A percentile compares a stretch with the other conserved stretches of the same genome.
These are phyloP conservation scores for Kandelia obovata DNA, from an alignment of 345 rosid species.

Conservation along the genomic window DNA sequence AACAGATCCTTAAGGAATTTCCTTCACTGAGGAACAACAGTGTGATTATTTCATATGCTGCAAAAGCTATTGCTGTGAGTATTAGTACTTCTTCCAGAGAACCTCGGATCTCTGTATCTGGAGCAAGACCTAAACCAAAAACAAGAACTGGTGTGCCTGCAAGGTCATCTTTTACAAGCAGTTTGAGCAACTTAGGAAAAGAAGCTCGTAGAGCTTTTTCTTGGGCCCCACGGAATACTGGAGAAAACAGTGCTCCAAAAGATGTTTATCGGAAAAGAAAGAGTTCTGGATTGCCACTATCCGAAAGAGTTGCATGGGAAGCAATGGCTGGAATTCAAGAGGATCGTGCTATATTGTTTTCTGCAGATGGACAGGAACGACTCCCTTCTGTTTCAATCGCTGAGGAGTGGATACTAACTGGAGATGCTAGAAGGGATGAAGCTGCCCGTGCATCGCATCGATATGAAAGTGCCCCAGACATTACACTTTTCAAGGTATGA, in stretches of 20 bases:
- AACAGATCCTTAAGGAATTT: slow-evolving; percentile 88
- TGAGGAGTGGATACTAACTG: slow-evolving; percentile 95
- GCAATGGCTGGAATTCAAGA: slow-evolving; percentile 95
- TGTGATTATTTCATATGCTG: slow-evolving; percentile 73
- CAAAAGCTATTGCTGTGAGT: slow-evolving; percentile 77
- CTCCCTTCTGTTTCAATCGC: slow-evolving; percentile 82
- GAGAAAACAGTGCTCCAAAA: slow-evolving; percentile 65
- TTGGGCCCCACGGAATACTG: slow-evolving; percentile 88
- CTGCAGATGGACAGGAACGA: slow-evolving; percentile 77
- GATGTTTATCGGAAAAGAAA: slow-evolving; percentile 86
- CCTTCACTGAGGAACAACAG: slow-evolving; percentile 76
- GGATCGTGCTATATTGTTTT: slow-evolving; percentile 56
- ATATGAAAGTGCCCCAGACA: slow-evolving; percentile 93
- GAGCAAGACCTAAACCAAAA: slow-evolving; percentile 63
- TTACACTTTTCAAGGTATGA: slow-evolving; percentile 82
- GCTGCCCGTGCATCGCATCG: slow-evolving; percentile 77
- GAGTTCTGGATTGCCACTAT: slow-evolving; percentile 69
- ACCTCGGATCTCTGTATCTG: slow-evolving; percentile 73
- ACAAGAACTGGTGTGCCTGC: slow-evolving; percentile 49
- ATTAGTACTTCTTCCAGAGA: slow-evolving; percentile 69
- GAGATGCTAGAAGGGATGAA: slow-evolving; percentile 72
- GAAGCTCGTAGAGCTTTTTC: slow-evolving; percentile 97
- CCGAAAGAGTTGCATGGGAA: slow-evolving; percentile 94
- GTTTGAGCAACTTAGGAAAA: slow-evolving; percentile 86
- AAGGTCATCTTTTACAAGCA: slow-evolving; percentile 69